phyloP scores from a whole-genome alignment of 345 rosid species.

The Crucihimalaya himalaica region DNA sequence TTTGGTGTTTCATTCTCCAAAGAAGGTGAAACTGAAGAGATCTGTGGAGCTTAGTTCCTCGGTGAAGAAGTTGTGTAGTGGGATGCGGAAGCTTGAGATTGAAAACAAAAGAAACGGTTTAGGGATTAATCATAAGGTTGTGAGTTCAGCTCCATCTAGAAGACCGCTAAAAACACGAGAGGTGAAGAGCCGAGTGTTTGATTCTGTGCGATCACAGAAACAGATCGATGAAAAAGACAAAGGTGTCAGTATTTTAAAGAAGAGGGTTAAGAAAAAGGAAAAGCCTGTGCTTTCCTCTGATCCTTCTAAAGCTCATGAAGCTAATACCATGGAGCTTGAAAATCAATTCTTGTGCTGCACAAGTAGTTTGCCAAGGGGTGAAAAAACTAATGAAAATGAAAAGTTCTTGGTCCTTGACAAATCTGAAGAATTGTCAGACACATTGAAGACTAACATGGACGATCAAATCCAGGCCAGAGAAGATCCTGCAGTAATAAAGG shows the following conservation, averaged over 20 bases:
- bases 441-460: slow-evolving; percentile 5
- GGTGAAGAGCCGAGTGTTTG: slow-evolving; percentile 91
- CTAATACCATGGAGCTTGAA: slow-evolving; percentile 44
- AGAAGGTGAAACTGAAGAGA: slow-evolving; percentile 59
- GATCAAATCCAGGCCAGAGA: not conserved
- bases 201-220: slow-evolving; percentile 49
- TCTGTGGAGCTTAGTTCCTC: slow-evolving; percentile 55
- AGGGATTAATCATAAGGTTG: slow-evolving; percentile 33
- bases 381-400: slow-evolving; percentile 4
- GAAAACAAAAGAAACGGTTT: slow-evolving; percentile 47
- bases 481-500: slow-evolving; percentile 9
- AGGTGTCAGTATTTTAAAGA: slow-evolving; percentile 43
- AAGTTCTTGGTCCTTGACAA: slow-evolving; percentile 26
- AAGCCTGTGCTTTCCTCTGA: slow-evolving; percentile 16
- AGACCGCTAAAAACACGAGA: slow-evolving; percentile 60
- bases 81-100: slow-evolving; percentile 73
- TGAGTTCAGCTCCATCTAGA: slow-evolving; percentile 44
- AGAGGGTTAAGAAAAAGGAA: slow-evolving; percentile 36
- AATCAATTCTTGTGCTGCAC: no score
- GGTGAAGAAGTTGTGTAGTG: slow-evolving; percentile 53
- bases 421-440: slow-evolving; percentile 27
- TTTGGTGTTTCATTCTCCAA: slow-evolving; percentile 81
- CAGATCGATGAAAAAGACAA: slow-evolving; percentile 40
- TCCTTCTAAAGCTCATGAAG: slow-evolving; percentile 22
- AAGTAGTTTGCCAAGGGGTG: not conserved